Evolutionary conservation across 2,329 filamentous ascomycete genomes (phyloP), one percentile per base, ranked within the genome.

Genomic region (Reticulascus tulasneorum): DNA sequence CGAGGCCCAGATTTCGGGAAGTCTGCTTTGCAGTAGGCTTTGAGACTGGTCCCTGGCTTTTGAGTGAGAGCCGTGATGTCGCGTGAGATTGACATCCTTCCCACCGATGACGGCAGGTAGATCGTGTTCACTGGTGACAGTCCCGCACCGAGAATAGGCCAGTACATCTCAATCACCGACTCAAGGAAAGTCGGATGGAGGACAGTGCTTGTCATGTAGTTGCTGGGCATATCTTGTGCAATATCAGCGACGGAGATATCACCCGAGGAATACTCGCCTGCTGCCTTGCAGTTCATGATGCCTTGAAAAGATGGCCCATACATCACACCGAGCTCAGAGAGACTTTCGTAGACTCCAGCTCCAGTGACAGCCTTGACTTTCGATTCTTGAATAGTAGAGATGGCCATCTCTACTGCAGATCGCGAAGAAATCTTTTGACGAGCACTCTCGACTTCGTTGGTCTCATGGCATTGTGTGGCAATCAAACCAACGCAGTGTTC

Each of bases 401-500:
- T 54, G 5, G 53, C 52, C 0, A 55, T 49, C 23, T 53, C 45
- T 7, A 66, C 46, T 5, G 54, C 51, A 6, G 53, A 50, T 9
- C 52, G 43, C 24, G 27, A 36, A 10, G 40, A 36, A 10, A 42
- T 47, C 30, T 53, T 55, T 37, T 52, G 54, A n/a, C 47, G 29
- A 25, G 42, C 32, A 20, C 60, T 56, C 31, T 69, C 62, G 2
- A 73, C 60, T 6, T 63, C 60, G 40, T 70, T 67, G 2, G 50
- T 41, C 10, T 65, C 57, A 7, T 47, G 46, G 8, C 52, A 44
- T 29, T 56, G 54, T 4, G 70, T 61, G 6, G 62, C 55, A 9
- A 79, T 60, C 4, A 74, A 56, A n/a, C 73, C 73, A 32, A 67
- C 62, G 50, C 75, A 79, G 47, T 82, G 71, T 47, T 80, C 72